phyloP scores from a whole-genome alignment of 495 filamentous ascomycete species.

The Neurospora sp. region DNA sequence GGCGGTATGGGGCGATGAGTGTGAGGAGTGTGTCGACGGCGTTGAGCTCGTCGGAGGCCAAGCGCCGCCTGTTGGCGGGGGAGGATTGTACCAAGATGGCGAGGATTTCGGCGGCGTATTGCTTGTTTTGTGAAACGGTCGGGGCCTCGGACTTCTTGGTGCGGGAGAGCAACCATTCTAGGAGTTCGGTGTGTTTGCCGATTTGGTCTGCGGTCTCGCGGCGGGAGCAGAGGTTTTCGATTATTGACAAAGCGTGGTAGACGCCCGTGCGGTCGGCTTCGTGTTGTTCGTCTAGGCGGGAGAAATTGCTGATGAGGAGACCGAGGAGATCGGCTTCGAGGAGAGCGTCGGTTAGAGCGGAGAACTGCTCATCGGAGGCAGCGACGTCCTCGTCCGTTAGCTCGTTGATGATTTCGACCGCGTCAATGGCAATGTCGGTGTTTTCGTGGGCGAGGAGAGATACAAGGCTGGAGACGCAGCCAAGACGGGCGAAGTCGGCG shows the following conservation, averaged over 20 bases:
- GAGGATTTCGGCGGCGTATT: conserved; percentile 86
- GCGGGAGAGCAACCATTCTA: conserved; percentile 69
- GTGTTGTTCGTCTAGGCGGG: conserved; percentile 66
- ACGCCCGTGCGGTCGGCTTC: conserved; percentile 76
- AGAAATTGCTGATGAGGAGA: conserved; percentile 73
- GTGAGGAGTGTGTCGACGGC: conserved; percentile 75
- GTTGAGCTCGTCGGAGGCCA: conserved; percentile 47
- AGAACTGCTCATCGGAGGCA: conserved; percentile 77
- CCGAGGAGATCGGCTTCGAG: conserved; percentile 75
- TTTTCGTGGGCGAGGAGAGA: conserved; percentile 88
- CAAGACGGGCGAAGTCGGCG: conserved; percentile 69
- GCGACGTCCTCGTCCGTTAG: conserved; percentile 90
- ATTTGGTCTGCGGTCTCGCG: conserved; percentile 56
- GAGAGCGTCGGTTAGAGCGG: conserved; percentile 67
- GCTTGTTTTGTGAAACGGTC: conserved; percentile 70
- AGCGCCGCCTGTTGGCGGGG: conserved; percentile 56
- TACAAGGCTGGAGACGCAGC: conserved; percentile 66
- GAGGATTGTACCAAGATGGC: conserved; percentile 58
- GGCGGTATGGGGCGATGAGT: conserved; percentile 78
- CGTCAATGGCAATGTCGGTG: conserved; percentile 90
- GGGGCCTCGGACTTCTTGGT: conserved; percentile 24
- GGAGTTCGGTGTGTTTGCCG: conserved; percentile 51
- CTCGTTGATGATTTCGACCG: conserved; percentile 83
- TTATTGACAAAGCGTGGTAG: conserved; percentile 71
- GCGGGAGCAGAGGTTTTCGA: conserved; percentile 77